Percentiles rank a stretch among this genome's conserved stretches.
Conservation (phyloP, 2,329 filamentous ascomycete species). For the Rutstroemia sp. region DNA sequence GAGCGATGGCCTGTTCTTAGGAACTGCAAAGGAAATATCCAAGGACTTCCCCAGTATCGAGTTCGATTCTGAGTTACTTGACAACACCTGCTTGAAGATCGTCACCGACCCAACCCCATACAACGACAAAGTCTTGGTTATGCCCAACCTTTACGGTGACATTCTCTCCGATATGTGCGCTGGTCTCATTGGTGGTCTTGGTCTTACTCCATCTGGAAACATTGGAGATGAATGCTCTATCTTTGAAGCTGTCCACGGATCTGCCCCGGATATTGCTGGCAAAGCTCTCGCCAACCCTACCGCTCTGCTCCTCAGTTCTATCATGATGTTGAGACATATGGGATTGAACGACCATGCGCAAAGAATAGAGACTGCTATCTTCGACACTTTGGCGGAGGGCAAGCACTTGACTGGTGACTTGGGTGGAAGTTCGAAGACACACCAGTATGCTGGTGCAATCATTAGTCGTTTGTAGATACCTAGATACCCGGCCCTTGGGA, state of each 20-base stretch:
- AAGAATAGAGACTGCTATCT: conserved; percentile 90
- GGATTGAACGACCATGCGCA: conserved; percentile 74
- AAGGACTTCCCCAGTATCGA: conserved; percentile 95
- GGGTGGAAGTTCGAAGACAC: conserved; percentile 91
- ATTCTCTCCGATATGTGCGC: conserved; percentile 99
- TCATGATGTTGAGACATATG: conserved; percentile 99
- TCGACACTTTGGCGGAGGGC: conserved; percentile 90
- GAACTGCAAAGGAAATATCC: conserved; percentile 73
- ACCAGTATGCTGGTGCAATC: conserved; percentile 89
- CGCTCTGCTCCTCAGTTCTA: conserved; percentile 85
- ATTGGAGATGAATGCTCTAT: conserved; percentile 99
- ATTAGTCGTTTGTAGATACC: conserved; percentile 45
- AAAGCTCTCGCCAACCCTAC: conserved; percentile 97
- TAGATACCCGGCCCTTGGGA: conserved; percentile 21
- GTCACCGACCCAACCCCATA: conserved; percentile 92
- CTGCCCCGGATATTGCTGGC: conserved; percentile 91
- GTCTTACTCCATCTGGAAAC: conserved; percentile 95
- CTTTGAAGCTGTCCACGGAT: conserved; percentile 98
- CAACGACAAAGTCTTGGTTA: conserved; percentile 98
- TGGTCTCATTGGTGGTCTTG: conserved; percentile 94
- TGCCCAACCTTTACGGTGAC: conserved; percentile 98
- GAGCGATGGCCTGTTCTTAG: conserved; percentile 97
- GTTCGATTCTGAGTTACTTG: conserved; percentile 95
- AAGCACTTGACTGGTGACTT: conserved; percentile 94
- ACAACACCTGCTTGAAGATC: conserved; percentile 99